Evolutionary conservation across 2,329 filamentous ascomycete genomes (phyloP).

Genomic region (Fusarium pseudocircinatum): DNA sequence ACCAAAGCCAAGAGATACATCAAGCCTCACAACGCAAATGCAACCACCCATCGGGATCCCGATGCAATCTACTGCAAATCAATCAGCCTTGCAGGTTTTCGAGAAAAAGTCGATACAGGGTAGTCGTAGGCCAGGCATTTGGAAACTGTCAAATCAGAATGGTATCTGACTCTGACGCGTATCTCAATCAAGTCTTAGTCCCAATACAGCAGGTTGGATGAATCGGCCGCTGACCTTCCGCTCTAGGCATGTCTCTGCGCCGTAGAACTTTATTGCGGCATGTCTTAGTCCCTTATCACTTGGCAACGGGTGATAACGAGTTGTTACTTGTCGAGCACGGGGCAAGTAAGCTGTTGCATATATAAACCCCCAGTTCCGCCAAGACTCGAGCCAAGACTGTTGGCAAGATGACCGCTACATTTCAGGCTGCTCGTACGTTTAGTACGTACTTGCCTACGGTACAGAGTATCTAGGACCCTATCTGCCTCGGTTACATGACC

Average conservation of each 20-base stretch:
- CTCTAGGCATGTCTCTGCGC: constrained; percentile 5
- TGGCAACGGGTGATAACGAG: constrained; percentile 6
- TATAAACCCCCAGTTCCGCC: constrained; percentile 18
- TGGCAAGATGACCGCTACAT: constrained; percentile 13
- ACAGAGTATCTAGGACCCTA: neutral
- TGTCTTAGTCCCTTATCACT: constrained; percentile 13
- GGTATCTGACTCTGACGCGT: neutral
- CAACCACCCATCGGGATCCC: neutral
- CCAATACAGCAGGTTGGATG: constrained; percentile 10
- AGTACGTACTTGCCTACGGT: neutral
- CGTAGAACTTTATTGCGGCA: neutral
- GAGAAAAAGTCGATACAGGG: constrained; percentile 1
- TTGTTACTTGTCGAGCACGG: constrained; percentile 8
- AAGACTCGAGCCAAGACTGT: constrained; percentile 20
- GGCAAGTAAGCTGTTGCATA: neutral
- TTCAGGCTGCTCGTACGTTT: neutral
- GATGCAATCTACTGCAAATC: neutral
- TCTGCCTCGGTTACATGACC: neutral
- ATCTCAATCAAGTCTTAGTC: neutral
- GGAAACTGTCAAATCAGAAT: neutral
- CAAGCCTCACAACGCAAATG: neutral
- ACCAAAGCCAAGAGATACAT: neutral
- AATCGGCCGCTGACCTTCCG: constrained; percentile 10
- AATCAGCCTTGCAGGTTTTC: neutral
- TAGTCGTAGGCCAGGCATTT: neutral